Evolutionary conservation across 495 filamentous ascomycete species (phyloP), one percentile per base, ranked within the genome.

Genomic region (Xylaria grammica): DNA sequence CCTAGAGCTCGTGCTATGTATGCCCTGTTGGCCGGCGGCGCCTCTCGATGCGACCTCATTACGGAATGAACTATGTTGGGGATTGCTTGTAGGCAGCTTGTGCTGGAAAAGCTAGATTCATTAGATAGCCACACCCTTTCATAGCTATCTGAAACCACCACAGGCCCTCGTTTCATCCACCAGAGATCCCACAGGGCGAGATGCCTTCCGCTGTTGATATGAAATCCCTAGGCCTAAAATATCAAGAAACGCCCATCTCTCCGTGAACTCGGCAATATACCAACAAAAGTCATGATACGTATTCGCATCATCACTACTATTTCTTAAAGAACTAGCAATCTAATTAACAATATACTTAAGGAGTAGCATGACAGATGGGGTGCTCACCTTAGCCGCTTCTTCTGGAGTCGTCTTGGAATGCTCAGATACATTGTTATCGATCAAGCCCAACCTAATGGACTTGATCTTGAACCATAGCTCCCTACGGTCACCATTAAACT

Each of bases 391-490:
- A 60, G 83, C 86, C 3, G 90, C 91, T 67, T 93, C 88, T 29
- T 89, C 86, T 54, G 85, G 84, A 8, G 81, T 84, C 1, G 93
- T 87, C 7, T 85, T 80, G 13, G 89, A 91, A 5, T 79, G 74
- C 36, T 88, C 85, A 4, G 82, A 85, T 63, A 83, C 75, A 24
- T 73, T 79, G 65, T 83, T 80, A 51, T 90, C 89, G 70, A 98
- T 87, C 68, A 97, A 78, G 0, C 93, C 91, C 44, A 98, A 69
- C 70, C 79, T 86, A 15, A 80, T 84, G 51, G 79, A 83, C 68
- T 89, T 77, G 36, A 97, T 76, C 63, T 87, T 76, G 80, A 84
- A 91, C 92, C 92, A 97, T 77, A 97, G 84, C 72, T 95, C 93
- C 64, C 81, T 83, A 36, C 94, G 84, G 71, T 96, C 89, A 0